phyloP scores from a whole-genome alignment of 352 stramenopile species.

The Elongisporangium prolatum region DNA sequence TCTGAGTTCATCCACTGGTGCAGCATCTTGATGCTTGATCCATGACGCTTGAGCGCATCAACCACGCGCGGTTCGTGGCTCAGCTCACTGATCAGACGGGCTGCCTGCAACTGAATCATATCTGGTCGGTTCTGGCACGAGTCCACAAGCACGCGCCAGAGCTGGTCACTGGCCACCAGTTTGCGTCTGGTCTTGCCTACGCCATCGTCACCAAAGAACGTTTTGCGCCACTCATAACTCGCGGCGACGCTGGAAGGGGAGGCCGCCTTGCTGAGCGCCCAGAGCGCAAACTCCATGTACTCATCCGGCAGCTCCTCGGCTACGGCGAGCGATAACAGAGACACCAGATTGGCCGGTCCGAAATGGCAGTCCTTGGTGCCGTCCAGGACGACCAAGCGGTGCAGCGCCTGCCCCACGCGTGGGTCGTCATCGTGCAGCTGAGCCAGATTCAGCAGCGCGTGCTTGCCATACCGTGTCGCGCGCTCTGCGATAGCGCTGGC shows the following conservation, averaged over 20 bases:
- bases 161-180: conserved; percentile 37
- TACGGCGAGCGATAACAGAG: conserved; percentile 52
- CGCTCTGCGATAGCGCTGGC: conserved; percentile 49
- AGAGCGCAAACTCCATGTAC: conserved; percentile 70
- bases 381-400: conserved; percentile 40
- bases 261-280: conserved; percentile 45
- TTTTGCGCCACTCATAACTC: conserved; percentile 51
- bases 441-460: conserved; percentile 58
- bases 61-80: conserved; percentile 24
- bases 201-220: conserved; percentile 56
- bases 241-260: conserved; percentile 26
- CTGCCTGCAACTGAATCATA: conserved; percentile 43
- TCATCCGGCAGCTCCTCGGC: conserved; percentile 47
- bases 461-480: conserved; percentile 64
- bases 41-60: conserved; percentile 19
- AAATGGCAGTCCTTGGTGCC: conserved; percentile 33
- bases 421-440: conserved; percentile 47
- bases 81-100: conserved; percentile 31
- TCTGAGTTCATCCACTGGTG: conserved; percentile 42
- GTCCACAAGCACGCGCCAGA: conserved; percentile 40
- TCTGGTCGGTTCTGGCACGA: conserved; percentile 17
- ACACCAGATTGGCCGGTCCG: conserved; percentile 62
- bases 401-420: conserved; percentile 48
- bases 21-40: conserved; percentile 18
- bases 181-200: conserved; percentile 45